A percentile compares a stretch with the other conserved stretches of the same genome.
phyloP scores from a whole-genome alignment of 169 alveolate genomes.

The Miamiensis avidus region DNA sequence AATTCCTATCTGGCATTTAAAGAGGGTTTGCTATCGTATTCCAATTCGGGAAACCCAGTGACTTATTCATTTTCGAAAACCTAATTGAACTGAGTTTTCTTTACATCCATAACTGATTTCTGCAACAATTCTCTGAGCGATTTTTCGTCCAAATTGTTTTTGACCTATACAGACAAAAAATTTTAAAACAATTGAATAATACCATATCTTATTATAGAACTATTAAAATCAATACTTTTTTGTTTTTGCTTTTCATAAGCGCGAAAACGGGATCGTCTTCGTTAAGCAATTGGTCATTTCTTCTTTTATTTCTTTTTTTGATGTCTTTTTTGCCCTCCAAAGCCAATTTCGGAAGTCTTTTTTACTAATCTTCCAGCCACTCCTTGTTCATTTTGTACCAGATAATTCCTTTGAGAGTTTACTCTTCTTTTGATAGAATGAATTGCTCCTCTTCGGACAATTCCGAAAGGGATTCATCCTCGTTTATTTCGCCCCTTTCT shows the following conservation, averaged over 20 bases:
- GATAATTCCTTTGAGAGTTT: slow-evolving; percentile 58
- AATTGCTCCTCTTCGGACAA: slow-evolving; percentile 73
- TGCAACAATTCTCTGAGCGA: not conserved
- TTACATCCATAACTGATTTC: not conserved
- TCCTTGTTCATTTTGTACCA: slow-evolving; percentile 80
- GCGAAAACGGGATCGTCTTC: slow-evolving; percentile 32
- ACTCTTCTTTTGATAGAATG: slow-evolving; percentile 71
- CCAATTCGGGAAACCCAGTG: too few species aligned
- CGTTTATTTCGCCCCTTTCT: slow-evolving; percentile 12
- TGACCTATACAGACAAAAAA: not conserved
- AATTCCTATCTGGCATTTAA: too few species aligned
- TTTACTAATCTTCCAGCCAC: slow-evolving; percentile 54
- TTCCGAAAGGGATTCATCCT: slow-evolving; percentile 54
- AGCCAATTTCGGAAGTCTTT: slow-evolving; percentile 12
- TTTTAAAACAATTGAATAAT: not conserved
- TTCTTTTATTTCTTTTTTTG: slow-evolving; percentile 27
- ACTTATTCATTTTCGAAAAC: not conserved
- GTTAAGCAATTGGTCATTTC: slow-evolving; percentile 24
- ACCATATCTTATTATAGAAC: not conserved
- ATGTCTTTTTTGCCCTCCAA: slow-evolving; percentile 7
- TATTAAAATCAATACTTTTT: not conserved
- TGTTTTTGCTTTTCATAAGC: slow-evolving; percentile 28
- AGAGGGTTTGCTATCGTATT: too few species aligned
- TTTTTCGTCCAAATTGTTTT: not conserved
- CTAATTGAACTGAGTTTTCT: not conserved